Base-by-base conservation (phyloP, 2,329 filamentous ascomycete genomes). In the Pseudopithomyces chartarum region DNA sequence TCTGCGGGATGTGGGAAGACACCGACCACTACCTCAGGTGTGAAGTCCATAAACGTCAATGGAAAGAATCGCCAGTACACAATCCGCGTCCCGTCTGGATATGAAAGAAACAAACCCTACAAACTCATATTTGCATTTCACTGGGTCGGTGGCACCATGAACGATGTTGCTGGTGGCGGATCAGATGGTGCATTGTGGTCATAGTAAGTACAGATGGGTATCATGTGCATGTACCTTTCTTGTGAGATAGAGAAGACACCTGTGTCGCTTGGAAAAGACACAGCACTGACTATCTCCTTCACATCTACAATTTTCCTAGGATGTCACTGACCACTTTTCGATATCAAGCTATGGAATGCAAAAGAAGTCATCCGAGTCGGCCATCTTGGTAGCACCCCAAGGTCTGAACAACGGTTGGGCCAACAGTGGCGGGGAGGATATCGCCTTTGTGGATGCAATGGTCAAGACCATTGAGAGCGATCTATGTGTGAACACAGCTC, bases 331-430 rank as follows among this genome's bases (percentile, higher is more conserved):
- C 26, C 8, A 5, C 8, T 29, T 5, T 5, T 29, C 26, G 8
- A 29, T 29, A 29, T 29, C 8, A 5, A 29, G 26, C 65, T 81
- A 81, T 59, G 78, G 79, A 3, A 69, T 81, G 6, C 70, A 71
- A 13, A 57, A 63, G 2, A 69, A 78, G 8, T 54, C 75, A 10
- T 62, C 67, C 19, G 73, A 76, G n/a, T 70, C 61, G 10, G 73
- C 78, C 54, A 78, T 82, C 60, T 79, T 80, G 57, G 71, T 82
- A 15, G 73, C 77, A 0, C 80, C 80, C 20, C 67, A 80, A 43
- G 79, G 79, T 10, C 60, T 78, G 29, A 57, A 60, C 40, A 58
- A 52, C 23, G 79, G 79, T 20, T 81, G 79, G 78, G 77, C 63
- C 34, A 81, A 81, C 68, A 59, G 58, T 1, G 72, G 70, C 49